These are phyloP conservation scores for Immersiporthe knoxdaviesiana DNA, from an alignment of 2,329 filamentous ascomycete species.

Conservation along the genomic window DNA sequence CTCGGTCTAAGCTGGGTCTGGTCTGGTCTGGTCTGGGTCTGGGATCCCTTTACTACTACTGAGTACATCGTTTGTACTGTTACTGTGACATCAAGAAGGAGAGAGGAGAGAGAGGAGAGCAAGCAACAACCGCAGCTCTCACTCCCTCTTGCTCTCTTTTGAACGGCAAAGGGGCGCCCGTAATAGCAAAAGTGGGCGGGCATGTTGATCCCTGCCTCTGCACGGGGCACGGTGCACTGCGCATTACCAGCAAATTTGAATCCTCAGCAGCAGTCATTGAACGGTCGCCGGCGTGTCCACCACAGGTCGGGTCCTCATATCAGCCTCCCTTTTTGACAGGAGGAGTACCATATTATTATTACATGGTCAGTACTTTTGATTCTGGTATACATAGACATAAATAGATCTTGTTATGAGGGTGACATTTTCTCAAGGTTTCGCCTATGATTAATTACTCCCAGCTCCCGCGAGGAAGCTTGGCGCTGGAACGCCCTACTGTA, in stretches of 20 bases:
- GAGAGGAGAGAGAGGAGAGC: no score
- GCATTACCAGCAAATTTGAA: slow-evolving; percentile 8
- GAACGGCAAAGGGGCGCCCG: background rate
- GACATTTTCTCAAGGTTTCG: background rate
- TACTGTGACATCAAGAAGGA: no score
- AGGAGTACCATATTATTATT: background rate
- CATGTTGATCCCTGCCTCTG: background rate
- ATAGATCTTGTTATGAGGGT: background rate
- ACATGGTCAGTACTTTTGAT: background rate
- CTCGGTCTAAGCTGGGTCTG: background rate
- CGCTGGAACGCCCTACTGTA: background rate
- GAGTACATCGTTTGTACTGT: no score
- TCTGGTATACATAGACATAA: background rate
- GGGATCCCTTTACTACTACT: slow-evolving; percentile 2
- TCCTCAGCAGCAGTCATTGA: background rate
- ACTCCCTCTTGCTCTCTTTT: background rate
- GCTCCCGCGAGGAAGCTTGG: background rate
- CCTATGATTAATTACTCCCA: background rate
- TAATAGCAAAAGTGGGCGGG: slow-evolving; percentile 12
- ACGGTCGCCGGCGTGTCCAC: background rate
- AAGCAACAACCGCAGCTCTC: background rate
- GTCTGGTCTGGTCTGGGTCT: background rate
- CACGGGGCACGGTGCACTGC: slow-evolving; percentile 5
- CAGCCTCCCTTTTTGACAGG: slow-evolving; percentile 1
- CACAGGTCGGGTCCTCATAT: slow-evolving; percentile 5